Conservation (phyloP, 2,329 filamentous ascomycete genomes). For the Colletotrichum eremochloae region DNA sequence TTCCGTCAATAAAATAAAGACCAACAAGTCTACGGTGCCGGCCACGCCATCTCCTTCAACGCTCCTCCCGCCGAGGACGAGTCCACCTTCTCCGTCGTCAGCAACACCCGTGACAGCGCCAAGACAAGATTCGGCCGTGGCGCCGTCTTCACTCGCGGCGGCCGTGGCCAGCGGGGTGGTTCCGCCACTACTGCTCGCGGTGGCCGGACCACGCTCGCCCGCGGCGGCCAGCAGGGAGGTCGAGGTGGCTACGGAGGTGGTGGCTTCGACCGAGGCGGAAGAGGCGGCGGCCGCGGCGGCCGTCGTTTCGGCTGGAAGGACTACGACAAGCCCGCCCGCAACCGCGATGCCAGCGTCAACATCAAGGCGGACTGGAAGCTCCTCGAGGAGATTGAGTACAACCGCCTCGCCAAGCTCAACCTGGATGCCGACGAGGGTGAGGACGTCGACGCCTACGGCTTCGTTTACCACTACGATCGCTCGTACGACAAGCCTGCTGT, state of each 20-base stretch:
- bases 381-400: constrained; percentile 98
- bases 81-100: constrained; percentile 97
- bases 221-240: constrained; percentile 71
- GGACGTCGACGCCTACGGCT: constrained; percentile 94
- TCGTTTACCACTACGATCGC: constrained; percentile 98
- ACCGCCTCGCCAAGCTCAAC: constrained; percentile 94
- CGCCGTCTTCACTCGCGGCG: constrained; percentile 88
- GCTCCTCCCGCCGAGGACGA: constrained; percentile 95
- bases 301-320: constrained; percentile 98
- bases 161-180: constrained; percentile 83
- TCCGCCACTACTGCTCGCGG: constrained; percentile 61
- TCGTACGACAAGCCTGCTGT: constrained; percentile 93
- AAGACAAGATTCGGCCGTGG: constrained; percentile 92
- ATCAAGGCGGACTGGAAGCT: constrained; percentile 96
- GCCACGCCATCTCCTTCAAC: constrained; percentile 87
- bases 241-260: constrained; percentile 71
- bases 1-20: constrained; percentile 69
- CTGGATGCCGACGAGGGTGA: constrained; percentile 95
- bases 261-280: constrained; percentile 79
- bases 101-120: constrained; percentile 88
- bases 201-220: constrained; percentile 75
- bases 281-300: constrained; percentile 79
- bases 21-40: constrained; percentile 96
- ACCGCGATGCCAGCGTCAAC: constrained; percentile 95
- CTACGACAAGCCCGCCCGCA: constrained; percentile 96